These are phyloP conservation scores for Aspergillus jensenii DNA, from an alignment of 2,329 filamentous ascomycete species.

Conservation along the genomic window DNA sequence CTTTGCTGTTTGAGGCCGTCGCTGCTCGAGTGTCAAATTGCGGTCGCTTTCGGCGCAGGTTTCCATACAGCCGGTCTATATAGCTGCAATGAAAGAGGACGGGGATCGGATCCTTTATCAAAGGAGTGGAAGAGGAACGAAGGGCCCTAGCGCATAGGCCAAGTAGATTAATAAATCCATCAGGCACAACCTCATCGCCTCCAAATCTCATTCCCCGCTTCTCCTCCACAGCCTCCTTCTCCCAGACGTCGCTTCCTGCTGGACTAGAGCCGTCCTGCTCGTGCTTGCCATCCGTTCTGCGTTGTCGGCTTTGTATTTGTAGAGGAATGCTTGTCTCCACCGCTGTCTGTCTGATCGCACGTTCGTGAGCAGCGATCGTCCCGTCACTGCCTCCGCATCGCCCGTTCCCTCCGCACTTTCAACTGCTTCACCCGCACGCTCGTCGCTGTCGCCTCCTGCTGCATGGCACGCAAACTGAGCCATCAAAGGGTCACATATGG, in stretches of 20 bases:
- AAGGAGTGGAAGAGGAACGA: neutral
- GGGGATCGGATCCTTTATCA: neutral
- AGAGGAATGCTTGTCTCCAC: conserved; percentile 1
- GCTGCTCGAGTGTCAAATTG: neutral
- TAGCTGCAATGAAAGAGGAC: neutral
- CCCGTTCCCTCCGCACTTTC: conserved; percentile 19
- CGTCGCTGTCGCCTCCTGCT: conserved; percentile 21
- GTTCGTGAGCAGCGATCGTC: conserved; percentile 19
- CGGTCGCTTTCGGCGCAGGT: neutral
- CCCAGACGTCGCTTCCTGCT: neutral
- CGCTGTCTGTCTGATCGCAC: conserved; percentile 5
- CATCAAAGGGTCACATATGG: conserved; percentile 69
- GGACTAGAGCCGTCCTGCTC: neutral
- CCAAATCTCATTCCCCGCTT: conserved; percentile 5
- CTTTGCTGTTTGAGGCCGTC: neutral
- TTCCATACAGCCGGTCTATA: neutral
- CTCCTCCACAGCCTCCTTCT: conserved; percentile 8
- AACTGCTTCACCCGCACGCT: conserved; percentile 16
- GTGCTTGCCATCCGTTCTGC: neutral
- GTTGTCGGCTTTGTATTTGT: neutral
- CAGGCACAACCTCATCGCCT: neutral
- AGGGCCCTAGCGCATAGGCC: neutral
- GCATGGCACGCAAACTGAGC: conserved; percentile 67
- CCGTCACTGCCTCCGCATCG: conserved; percentile 22
- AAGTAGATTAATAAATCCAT: conserved; percentile 12